These are phyloP conservation scores for Pneumocystis murina DNA, from an alignment of 1,139 yeast species.

Conservation along the genomic window DNA sequence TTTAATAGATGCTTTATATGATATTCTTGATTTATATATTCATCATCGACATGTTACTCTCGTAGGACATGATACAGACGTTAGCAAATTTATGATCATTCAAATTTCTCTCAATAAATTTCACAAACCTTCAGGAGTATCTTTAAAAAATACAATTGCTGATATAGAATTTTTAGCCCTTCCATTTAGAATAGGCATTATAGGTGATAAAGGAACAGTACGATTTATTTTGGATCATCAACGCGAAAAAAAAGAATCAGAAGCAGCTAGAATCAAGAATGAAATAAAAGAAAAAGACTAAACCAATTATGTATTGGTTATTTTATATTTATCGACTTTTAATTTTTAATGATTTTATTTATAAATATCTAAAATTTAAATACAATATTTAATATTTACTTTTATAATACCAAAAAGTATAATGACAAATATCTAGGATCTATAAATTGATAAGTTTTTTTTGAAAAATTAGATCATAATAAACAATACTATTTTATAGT, in stretches of 20 bases:
- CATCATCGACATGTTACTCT: conserved; percentile 3
- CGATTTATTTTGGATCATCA: conserved; percentile 14
- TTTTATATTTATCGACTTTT: too few relatives aligned
- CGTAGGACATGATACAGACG: conserved; percentile 5
- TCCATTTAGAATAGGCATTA: conserved; percentile 1
- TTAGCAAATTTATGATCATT: conserved; percentile 10
- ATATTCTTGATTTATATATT: conserved; percentile 10
- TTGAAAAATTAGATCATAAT: not conserved
- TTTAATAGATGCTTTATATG: conserved; percentile 6
- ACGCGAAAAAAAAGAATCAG: conserved; percentile 3
- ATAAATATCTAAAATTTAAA: too few relatives aligned
- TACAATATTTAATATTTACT: too few relatives aligned
- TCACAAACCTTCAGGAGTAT: conserved; percentile 1
- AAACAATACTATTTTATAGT: not conserved
- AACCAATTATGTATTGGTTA: too few relatives aligned
- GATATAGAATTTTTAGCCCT: conserved; percentile 1
- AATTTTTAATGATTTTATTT: too few relatives aligned
- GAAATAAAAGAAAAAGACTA: not conserved
- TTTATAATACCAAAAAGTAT: too few relatives aligned
- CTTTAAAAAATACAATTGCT: not conserved
- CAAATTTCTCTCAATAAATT: conserved; percentile 12
- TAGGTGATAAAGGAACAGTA: conserved; percentile 15
- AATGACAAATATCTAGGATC: not conserved
- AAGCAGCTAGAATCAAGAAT: not conserved
- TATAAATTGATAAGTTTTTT: not conserved